These are phyloP conservation scores for Esteya vermicola DNA, from an alignment of 2,329 filamentous ascomycete species.

Conservation along the genomic window DNA sequence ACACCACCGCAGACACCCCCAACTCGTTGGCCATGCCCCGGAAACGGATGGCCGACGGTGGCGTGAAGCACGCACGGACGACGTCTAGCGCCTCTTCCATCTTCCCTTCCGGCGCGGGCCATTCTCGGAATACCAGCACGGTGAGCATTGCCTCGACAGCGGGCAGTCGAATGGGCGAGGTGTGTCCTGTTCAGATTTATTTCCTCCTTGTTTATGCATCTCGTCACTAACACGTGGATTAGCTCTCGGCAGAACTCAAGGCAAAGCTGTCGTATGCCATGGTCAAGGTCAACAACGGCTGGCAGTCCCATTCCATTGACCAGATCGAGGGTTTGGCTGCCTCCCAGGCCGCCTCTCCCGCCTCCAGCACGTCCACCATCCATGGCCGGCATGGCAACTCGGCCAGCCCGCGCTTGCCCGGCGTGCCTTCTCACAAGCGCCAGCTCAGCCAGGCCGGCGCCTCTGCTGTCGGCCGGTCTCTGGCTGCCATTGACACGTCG, in stretches of 20 bases:
- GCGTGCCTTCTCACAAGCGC: constrained; percentile 20
- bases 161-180: constrained; percentile 64
- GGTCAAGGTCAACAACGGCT: constrained; percentile 82
- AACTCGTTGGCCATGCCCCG: constrained; percentile 27
- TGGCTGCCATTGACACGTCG: constrained; percentile 2
- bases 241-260: constrained; percentile 68
- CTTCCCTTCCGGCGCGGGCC: constrained; percentile 33
- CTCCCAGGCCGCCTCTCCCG: constrained; percentile 44
- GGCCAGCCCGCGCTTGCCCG: constrained; percentile 36
- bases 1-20: constrained; percentile 4
- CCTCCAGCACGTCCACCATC: constrained; percentile 42
- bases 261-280: constrained; percentile 84
- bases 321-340: constrained; percentile 66
- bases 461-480: constrained; percentile 1
- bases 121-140: constrained; percentile 59
- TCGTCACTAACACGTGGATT: constrained; percentile 2
- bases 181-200: constrained; percentile 25
- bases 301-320: constrained; percentile 65
- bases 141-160: constrained; percentile 46
- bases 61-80: constrained; percentile 42
- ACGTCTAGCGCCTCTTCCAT: constrained; percentile 30
- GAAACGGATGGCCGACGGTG: constrained; percentile 67
- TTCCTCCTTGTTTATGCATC: constrained; percentile 2
- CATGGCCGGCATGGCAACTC: constrained; percentile 36
- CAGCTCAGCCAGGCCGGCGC: constrained; percentile 9